Percentiles rank a stretch among this genome's conserved stretches.
phyloP scores from a whole-genome alignment of 352 stramenopile species.

The Phytopythium vexans region DNA sequence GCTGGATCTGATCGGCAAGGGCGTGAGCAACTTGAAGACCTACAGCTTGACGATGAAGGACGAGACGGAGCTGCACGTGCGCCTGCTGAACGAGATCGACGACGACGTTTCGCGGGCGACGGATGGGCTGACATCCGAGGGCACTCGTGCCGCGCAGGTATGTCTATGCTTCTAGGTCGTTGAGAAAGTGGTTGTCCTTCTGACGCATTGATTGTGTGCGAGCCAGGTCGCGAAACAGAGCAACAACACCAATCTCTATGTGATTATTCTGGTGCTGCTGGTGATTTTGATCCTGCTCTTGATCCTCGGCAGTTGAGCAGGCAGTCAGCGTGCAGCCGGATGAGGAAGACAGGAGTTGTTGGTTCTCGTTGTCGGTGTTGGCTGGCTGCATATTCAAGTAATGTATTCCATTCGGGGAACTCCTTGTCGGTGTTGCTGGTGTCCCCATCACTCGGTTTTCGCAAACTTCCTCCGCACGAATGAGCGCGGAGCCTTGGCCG shows the following conservation, averaged over 20 bases:
- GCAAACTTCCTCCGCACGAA: neutral
- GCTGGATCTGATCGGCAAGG: conserved; percentile 76
- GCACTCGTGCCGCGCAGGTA: conserved; percentile 67
- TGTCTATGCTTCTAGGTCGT: conserved; percentile 12
- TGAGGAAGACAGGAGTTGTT: too few species aligned
- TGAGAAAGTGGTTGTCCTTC: neutral
- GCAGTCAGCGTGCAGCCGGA: too few species aligned
- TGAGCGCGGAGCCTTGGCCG: neutral
- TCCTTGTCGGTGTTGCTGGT: too few species aligned
- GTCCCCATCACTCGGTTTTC: conserved; percentile 10
- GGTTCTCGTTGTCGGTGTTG: too few species aligned
- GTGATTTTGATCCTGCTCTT: conserved; percentile 88
- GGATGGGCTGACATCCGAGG: conserved; percentile 82
- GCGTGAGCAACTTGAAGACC: conserved; percentile 81
- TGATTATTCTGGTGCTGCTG: conserved; percentile 86
- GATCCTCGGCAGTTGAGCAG: conserved; percentile 52
- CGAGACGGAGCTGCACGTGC: conserved; percentile 87
- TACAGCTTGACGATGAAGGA: conserved; percentile 87
- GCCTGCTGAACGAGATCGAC: conserved; percentile 88
- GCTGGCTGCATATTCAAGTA: too few species aligned
- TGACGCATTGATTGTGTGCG: conserved; percentile 10
- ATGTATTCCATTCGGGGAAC: too few species aligned
- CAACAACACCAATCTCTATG: conserved; percentile 93
- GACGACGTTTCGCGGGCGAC: conserved; percentile 81
- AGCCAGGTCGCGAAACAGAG: conserved; percentile 91